Percentiles rank a stretch among this genome's conserved stretches.
Evolutionary conservation across 2,329 filamentous ascomycete species (phyloP).

Genomic region (Trichoderma endophyticum): DNA sequence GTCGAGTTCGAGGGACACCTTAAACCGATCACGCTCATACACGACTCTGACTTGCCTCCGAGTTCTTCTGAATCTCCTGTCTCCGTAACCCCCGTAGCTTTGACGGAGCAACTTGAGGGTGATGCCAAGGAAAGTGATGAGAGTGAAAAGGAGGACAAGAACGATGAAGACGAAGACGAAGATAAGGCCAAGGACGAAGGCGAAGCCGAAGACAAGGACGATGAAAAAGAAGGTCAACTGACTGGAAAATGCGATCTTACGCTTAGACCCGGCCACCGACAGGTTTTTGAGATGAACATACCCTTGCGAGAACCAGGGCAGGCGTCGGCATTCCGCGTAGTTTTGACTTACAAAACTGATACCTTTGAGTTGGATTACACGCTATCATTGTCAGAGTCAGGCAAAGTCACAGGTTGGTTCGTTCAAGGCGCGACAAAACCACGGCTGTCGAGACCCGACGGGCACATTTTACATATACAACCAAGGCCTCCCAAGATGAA

Average conservation of each 20-base stretch:
- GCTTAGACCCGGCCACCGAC: constrained; percentile 63
- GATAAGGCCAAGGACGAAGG: not conserved
- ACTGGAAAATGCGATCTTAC: constrained; percentile 61
- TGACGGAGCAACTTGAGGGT: constrained; percentile 30
- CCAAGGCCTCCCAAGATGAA: constrained; percentile 92
- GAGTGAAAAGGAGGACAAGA: constrained; percentile 9
- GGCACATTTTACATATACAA: constrained; percentile 65
- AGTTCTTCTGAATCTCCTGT: constrained; percentile 18
- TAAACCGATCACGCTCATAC: constrained; percentile 51
- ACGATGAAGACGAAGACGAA: not conserved
- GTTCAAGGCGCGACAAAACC: constrained; percentile 42
- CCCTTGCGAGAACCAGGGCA: constrained; percentile 80
- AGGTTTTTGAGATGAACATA: constrained; percentile 68
- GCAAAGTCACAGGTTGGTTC: constrained; percentile 49
- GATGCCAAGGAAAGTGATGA: not conserved
- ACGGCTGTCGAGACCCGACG: constrained; percentile 46
- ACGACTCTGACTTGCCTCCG: constrained; percentile 29
- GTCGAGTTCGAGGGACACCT: constrained; percentile 58
- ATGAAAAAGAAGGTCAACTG: constrained; percentile 39
- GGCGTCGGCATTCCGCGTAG: constrained; percentile 62
- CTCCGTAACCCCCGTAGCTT: constrained; percentile 25
- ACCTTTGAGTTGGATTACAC: constrained; percentile 66
- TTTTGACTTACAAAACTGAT: constrained; percentile 60
- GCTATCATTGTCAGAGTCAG: constrained; percentile 48
- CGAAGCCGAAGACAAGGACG: constrained; percentile 23